Base-by-base conservation (phyloP, 2,329 filamentous ascomycete genomes). In the Botrytis byssoidea region DNA sequence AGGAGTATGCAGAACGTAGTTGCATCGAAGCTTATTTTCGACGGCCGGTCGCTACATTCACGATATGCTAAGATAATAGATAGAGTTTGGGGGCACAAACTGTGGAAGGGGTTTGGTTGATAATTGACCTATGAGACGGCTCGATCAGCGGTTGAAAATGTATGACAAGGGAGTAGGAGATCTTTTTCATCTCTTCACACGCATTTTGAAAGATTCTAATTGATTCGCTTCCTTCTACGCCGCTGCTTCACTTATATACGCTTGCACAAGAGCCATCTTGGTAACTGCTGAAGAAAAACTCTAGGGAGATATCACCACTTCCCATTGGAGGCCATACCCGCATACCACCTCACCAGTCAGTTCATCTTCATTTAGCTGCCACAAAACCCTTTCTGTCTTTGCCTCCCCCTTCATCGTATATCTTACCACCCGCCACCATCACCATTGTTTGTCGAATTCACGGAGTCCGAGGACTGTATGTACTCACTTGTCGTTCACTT, bases 201-300 rank as follows among this genome's bases (percentile, higher is more conserved):
- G 44, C 64, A 25, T 66, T 29, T n/a, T 37, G 44, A 67, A 9
- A 51, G 32, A 16, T 25, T 67, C 4, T 67, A 37, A 48, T 51
- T 35, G 44, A 51, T 40, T 51, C 64, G 64, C 44, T 67, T 67
- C 64, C 29, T 22, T 55, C 46, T 7, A 40, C 65, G 65, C 65
- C 46, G 35, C 46, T 51, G 44, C 44, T 20, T 67, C 46, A 51
- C 64, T 10, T 67, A 51, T 22, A 20, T 18, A 51, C 14, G 32
- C 59, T 40, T 37, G 35, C 59, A 61, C 59, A 61, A 61, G 59
- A 61, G 37, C 16, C n/a, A 20, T 67, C 65, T 67, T 51, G 44
- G 46, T 67, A 51, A 51, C 32, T 67, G 64, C 32, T 67, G 64
- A 67, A 67, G 64, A 51, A 51, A 67, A 55, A 7, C 44, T 32